phyloP scores from a whole-genome alignment of 192 early-diverging fungal species.

The Gaertneriomyces semiglobifer region DNA sequence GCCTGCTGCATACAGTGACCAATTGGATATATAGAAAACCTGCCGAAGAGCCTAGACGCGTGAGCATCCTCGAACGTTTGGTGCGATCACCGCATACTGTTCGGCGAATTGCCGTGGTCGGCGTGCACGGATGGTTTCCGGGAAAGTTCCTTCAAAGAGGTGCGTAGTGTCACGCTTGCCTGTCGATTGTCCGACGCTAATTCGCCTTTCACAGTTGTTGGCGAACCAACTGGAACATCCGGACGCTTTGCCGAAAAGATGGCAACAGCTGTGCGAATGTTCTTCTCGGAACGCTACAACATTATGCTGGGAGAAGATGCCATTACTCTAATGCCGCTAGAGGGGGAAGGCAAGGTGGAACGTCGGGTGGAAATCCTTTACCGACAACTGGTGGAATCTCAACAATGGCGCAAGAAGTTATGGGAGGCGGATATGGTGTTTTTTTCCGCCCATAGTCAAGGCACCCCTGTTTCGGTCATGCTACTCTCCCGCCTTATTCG shows the following conservation, averaged over 20 bases:
- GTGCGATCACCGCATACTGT: constrained; percentile 43
- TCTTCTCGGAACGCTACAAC: constrained; percentile 36
- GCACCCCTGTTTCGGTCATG: constrained; percentile 82
- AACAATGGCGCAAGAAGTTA: constrained; percentile 28
- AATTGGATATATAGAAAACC: neutral
- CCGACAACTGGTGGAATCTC: constrained; percentile 58
- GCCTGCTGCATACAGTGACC: constrained; percentile 19
- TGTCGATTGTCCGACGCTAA: neutral
- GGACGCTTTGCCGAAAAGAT: constrained; percentile 86
- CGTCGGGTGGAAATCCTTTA: constrained; percentile 81
- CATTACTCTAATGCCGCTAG: constrained; percentile 77
- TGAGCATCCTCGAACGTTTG: constrained; percentile 17
- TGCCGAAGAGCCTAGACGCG: constrained; percentile 9
- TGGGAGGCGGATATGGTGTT: constrained; percentile 72
- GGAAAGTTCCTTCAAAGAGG: constrained; percentile 49
- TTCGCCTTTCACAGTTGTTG: constrained; percentile 65
- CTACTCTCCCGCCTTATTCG: constrained; percentile 72
- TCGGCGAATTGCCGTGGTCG: constrained; percentile 67
- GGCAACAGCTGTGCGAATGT: constrained; percentile 53
- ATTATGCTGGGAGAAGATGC: constrained; percentile 36
- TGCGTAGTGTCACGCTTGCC: neutral
- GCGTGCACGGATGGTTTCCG: constrained; percentile 90
- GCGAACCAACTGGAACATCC: constrained; percentile 92
- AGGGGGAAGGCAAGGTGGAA: constrained; percentile 89
- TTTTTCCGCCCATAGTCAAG: constrained; percentile 91